Base-by-base conservation (phyloP, 257 asterid genomes). In the Lithospermum erythrorhizon region DNA sequence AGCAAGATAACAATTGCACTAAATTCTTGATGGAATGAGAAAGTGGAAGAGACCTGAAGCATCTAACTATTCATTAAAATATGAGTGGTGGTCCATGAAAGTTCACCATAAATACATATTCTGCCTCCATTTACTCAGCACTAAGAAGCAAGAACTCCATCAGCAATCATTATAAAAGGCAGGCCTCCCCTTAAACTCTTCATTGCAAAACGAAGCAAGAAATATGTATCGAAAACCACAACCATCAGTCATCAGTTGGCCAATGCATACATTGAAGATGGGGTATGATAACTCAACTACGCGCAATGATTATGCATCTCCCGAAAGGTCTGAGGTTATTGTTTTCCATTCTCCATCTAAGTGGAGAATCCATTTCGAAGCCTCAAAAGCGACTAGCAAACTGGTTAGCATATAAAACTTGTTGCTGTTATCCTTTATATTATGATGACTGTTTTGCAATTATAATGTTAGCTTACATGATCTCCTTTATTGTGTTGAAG, bases 321-420 rank as follows among this genome's bases (percentile, higher is more conserved):
- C 66, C 21, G 60, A 57, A 63, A 74, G 57, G 11, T 61, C 81
- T 57, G 69, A 57, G 27, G 75, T 82, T 47, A 49, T 62, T 61
- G 76, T 77, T 45, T 82, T 75, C 61, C 84, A 75, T 56, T 82
- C 86, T 59, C 70, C 83, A 58, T 54, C 78, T 5, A 75, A 75
- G 57, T 82, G 86, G 89, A 79, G 65, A 67, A 61, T 58, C 69
- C 78, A 82, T 73, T 77, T 75, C 63, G 79, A 75, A 57, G 75
- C 79, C 37, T 78, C 76, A 2, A 82, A 75, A 57, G 58, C 58
- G 53, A 63, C 75, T 49, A 54, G 62, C 45, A 79, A 73, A 63
- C 66, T 82, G 76, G 83, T 82, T 37, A 65, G 11, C 8, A 6
- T 19, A 18, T 2, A 27, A 27, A 27, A 41, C 54, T 32, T 7